A percentile compares a stretch with the other conserved stretches of the same genome.
Evolutionary conservation across 257 asterid genomes (phyloP).

Genomic region (Solanum peruvianum): DNA sequence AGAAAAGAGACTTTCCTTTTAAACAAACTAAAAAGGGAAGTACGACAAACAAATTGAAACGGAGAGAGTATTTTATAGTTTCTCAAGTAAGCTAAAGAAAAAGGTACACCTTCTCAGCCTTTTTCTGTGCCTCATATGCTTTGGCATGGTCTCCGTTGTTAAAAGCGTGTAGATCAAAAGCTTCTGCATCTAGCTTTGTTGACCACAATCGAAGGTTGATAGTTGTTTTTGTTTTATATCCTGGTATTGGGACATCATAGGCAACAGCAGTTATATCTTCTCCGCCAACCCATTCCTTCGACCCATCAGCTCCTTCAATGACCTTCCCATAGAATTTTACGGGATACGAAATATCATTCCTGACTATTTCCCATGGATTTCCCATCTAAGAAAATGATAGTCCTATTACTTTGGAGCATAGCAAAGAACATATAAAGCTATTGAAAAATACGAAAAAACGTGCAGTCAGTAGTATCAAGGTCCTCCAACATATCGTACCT

Average conservation of each 20-base stretch:
- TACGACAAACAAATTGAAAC: neutral
- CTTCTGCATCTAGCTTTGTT: slow-evolving; percentile 56
- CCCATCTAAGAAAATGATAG: slow-evolving; percentile 34
- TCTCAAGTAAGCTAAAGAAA: neutral
- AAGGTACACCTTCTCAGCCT: slow-evolving; percentile 61
- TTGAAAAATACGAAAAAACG: neutral
- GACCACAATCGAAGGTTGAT: slow-evolving; percentile 74
- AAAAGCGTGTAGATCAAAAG: slow-evolving; percentile 51
- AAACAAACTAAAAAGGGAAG: neutral
- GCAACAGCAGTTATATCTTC: slow-evolving; percentile 70
- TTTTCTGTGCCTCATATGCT: slow-evolving; percentile 61
- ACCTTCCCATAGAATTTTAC: slow-evolving; percentile 69
- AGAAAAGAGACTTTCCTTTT: neutral
- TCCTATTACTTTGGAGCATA: neutral
- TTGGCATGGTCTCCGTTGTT: slow-evolving; percentile 60
- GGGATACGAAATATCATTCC: slow-evolving; percentile 69
- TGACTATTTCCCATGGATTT: slow-evolving; percentile 78
- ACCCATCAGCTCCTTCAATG: slow-evolving; percentile 50
- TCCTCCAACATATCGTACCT: slow-evolving; percentile 27
- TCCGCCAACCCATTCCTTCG: slow-evolving; percentile 68
- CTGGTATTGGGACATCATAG: slow-evolving; percentile 81
- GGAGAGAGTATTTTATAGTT: neutral
- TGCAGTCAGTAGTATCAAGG: neutral
- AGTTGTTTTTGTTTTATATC: slow-evolving; percentile 75
- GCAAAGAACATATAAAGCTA: neutral